Conservation (phyloP, 1,284 basidiomycete species). For the Tremellales sp. region DNA sequence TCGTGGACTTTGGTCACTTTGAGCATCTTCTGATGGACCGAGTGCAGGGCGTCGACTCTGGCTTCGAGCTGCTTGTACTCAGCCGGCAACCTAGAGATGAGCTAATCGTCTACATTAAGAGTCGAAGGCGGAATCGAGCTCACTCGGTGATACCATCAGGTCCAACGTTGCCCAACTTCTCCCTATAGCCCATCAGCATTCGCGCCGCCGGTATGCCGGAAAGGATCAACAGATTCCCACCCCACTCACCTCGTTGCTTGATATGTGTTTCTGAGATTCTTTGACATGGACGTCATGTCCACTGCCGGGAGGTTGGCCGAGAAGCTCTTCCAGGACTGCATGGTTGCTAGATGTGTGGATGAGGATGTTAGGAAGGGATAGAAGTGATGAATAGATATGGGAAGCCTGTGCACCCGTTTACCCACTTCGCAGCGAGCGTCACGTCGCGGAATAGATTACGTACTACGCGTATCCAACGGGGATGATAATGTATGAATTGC, state of each 20-base stretch:
- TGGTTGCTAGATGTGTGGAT: constrained; percentile 11
- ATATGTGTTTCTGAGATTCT: constrained; percentile 77
- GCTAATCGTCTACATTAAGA: neutral
- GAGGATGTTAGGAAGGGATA: neutral
- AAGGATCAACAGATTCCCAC: neutral
- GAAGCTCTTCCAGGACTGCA: constrained; percentile 47
- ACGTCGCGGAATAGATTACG: neutral
- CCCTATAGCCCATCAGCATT: constrained; percentile 47
- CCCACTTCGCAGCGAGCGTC: neutral
- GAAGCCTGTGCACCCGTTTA: neutral
- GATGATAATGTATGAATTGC: neutral
- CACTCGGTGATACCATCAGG: constrained; percentile 90
- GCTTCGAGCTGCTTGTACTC: constrained; percentile 96
- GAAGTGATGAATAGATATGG: neutral
- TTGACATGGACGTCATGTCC: constrained; percentile 55
- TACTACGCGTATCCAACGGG: neutral
- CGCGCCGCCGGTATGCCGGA: neutral
- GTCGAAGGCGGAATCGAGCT: constrained; percentile 51
- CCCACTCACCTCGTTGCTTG: constrained; percentile 68
- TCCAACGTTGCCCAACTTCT: constrained; percentile 81
- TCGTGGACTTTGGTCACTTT: constrained; percentile 85
- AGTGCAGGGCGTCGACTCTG: constrained; percentile 85
- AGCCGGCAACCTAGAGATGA: constrained; percentile 45
- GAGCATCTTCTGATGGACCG: constrained; percentile 72
- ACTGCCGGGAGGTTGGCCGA: constrained; percentile 40